Evolutionary conservation across 2,329 filamentous ascomycete genomes (phyloP), one percentile per base, ranked within the genome.

Genomic region (Sporothrix protearum): DNA sequence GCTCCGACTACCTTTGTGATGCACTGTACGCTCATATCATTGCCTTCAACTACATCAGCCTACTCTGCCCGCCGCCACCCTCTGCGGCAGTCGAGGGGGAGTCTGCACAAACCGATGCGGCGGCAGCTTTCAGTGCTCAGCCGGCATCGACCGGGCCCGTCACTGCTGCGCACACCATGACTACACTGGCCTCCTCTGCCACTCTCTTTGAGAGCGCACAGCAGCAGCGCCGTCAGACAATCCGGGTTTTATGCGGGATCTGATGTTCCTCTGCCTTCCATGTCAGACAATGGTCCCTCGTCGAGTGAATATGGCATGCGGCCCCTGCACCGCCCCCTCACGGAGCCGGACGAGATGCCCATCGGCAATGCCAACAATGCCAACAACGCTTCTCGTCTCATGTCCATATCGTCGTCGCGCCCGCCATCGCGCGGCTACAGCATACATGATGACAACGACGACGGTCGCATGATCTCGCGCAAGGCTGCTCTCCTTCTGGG

Each of bases 1-100:
- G 83, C 28, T 83, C 84, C 1, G 85, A 87, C 73, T 84, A 85
- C 74, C 82, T 88, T 6, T 88, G 86, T 75, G 86, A 89, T 68
- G 85, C 86, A 0, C 78, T 89, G 6, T 89, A 88, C 75, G 87
- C 87, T 0, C 86, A 89, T 75, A 80, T 89, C 9, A 78, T 89
- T 3, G 86, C 85, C 0, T 88, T 86, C 78, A 89, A 88, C 77
- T 89, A 89, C 78, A 80, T 89, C 68, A 78, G 78, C 59, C 77
- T 79, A 5, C 75, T 84, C 10, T 82, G 79, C 67, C 72, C 72
- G 5, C 45, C 75, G 69, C 55, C 57, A 16, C 80, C 49, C 6
- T 39, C 36, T 19, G 36, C 57, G 6, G 12, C 33, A 10, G 33
- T 33, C 19, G 57, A 63, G n/a, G 33, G 33, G 5, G 19, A n/a